Percentiles rank a stretch among this genome's conserved stretches.
Evolutionary conservation across 495 filamentous ascomycete species (phyloP).

Genomic region (Lentithecium fluviatile): DNA sequence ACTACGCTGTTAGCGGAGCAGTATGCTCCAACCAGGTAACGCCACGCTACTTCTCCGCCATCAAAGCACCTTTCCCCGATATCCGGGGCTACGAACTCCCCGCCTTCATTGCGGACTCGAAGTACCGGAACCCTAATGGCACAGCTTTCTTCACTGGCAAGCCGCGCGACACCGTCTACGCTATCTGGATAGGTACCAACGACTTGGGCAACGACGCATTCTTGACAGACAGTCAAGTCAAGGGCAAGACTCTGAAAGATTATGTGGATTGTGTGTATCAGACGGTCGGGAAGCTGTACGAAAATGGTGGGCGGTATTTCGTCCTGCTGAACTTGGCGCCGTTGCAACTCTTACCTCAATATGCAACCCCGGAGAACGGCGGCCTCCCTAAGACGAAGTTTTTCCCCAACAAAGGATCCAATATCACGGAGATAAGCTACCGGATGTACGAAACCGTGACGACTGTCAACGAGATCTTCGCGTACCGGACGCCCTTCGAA

Average conservation of each 20-base stretch:
- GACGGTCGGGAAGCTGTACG: slow-evolving; percentile 59
- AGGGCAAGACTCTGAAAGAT: slow-evolving; percentile 57
- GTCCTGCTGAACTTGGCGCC: slow-evolving; percentile 66
- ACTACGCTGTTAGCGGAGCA: slow-evolving; percentile 71
- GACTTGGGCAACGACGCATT: slow-evolving; percentile 66
- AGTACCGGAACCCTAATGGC: slow-evolving; percentile 42
- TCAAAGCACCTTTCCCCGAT: slow-evolving; percentile 57
- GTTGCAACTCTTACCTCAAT: slow-evolving; percentile 61
- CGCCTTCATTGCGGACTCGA: slow-evolving; percentile 63
- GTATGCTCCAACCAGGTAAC: slow-evolving; percentile 68
- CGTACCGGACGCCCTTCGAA: slow-evolving; percentile 61
- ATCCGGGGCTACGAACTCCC: slow-evolving; percentile 67
- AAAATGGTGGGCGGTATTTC: slow-evolving; percentile 64
- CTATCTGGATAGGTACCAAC: slow-evolving; percentile 78
- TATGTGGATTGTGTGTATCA: slow-evolving; percentile 65
- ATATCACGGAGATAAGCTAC: slow-evolving; percentile 54
- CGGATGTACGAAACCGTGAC: slow-evolving; percentile 64
- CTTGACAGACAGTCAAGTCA: slow-evolving; percentile 59
- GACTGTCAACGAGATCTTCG: slow-evolving; percentile 60
- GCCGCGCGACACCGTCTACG: slow-evolving; percentile 62
- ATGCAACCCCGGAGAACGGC: slow-evolving; percentile 52
- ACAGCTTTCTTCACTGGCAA: slow-evolving; percentile 54
- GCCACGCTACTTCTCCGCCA: slow-evolving; percentile 49
- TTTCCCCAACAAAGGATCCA: slow-evolving; percentile 63
- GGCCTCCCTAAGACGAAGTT: slow-evolving; percentile 55